Percentiles rank a stretch among this genome's conserved stretches.
Conservation (phyloP, 345 rosid species). For the Carallia pectinifolia region DNA sequence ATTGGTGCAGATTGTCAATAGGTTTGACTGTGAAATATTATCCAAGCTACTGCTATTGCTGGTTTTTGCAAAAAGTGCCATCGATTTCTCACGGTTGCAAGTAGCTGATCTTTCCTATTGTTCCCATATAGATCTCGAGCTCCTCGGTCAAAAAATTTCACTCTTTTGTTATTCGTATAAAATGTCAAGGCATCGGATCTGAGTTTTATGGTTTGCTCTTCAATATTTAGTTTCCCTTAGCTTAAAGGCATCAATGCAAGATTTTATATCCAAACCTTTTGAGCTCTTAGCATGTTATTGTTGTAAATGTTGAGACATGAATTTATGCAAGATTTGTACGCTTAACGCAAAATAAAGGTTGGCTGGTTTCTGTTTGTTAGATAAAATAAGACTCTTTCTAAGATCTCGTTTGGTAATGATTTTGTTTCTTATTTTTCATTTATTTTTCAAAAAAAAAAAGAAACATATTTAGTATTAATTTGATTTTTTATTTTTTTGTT, state of each 20-base stretch:
- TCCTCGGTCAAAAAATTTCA: background rate
- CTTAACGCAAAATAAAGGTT: too few species aligned
- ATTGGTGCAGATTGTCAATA: conserved; percentile 26
- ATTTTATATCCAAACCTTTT: too few species aligned
- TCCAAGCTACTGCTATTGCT: conserved; percentile 8
- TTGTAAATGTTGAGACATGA: too few species aligned
- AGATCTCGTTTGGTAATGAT: too few species aligned
- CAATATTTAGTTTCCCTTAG: conserved; percentile 17
- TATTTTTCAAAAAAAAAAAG: too few species aligned
- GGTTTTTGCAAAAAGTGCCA: conserved; percentile 6
- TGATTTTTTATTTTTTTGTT: too few species aligned
- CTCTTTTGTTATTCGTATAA: background rate
- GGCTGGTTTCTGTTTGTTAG: too few species aligned
- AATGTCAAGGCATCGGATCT: background rate
- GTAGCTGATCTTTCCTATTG: background rate
- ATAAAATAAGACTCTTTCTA: too few species aligned
- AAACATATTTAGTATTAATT: too few species aligned
- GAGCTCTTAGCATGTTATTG: too few species aligned
- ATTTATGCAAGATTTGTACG: too few species aligned
- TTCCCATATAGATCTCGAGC: background rate
- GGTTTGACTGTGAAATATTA: conserved; percentile 20
- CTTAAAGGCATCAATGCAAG: background rate
- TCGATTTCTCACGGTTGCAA: conserved; percentile 6
- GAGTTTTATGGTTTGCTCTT: background rate
- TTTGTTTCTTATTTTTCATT: too few species aligned